Base-by-base conservation (phyloP, 148 eudicot species). In the Fagopyrum tataricum region DNA sequence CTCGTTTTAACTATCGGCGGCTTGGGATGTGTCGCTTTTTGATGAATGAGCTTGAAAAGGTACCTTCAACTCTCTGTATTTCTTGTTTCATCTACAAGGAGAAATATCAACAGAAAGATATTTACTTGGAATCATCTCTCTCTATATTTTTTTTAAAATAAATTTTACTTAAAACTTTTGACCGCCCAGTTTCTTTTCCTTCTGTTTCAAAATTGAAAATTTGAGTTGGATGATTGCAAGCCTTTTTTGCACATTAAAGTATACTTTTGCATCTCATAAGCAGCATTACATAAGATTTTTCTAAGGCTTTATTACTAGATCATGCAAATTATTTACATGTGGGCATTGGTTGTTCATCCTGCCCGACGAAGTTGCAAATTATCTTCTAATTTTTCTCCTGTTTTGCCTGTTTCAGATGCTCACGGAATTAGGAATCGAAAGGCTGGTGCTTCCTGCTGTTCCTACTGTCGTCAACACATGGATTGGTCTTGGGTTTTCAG, bases 11-110 rank as follows among this genome's bases (percentile, higher is more conserved):
- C 44, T 92, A 92, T 74, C 87, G 99, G 76, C 97, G 91, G 49
- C 99, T 92, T 78, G 99, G 99, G 80, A 96, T 96, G 99, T 90
- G 92, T 73, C 89, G 96, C 7, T 92, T 87, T 23, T 90, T 96
- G 61, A 83, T 96, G 75, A 79, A 81, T 55, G 92, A 96, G 52
- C 84, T 96, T 78, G 94, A 96, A 86, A 78, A 80, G 83, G 99
- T 96, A 96, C 71, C 7, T 18, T 67, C 48, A 39, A 14, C 44
- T 59, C 43, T 49, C 14, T 47, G 44, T 49, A 47, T 72, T 24
- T 70, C 13, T 41, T 24, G 20, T 72, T n/a, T 70, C 59, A 18
- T 24, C 14, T 49, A 1, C 17, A 21, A 51, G 5, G 5, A 70
- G 52, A 10, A 44, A 12, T 21, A 1, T 21, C 24, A 2, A 31